phyloP scores from a whole-genome alignment of 148 eudicot genomes.

The Chenopodium berlandieri region DNA sequence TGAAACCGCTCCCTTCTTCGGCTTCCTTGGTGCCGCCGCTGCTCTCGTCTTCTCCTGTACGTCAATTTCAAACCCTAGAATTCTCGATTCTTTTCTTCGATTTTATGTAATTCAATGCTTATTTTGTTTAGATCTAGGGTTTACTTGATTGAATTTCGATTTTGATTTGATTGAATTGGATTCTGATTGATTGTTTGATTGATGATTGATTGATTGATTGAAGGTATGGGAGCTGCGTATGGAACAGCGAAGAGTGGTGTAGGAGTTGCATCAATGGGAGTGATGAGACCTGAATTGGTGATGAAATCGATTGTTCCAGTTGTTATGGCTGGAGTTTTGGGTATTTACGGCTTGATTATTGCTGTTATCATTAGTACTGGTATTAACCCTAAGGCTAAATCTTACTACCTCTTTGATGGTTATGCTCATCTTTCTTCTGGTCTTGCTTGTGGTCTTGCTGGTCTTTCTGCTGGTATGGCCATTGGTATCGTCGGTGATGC shows the following conservation, averaged over 20 bases:
- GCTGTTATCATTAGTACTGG: conserved; percentile 84
- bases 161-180: background rate
- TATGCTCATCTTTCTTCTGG: conserved; percentile 81
- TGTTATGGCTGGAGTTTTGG: conserved; percentile 87
- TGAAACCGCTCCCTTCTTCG: conserved; percentile 66
- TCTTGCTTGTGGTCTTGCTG: conserved; percentile 80
- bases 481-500: conserved; percentile 81
- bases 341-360: conserved; percentile 74
- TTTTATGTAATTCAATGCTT: background rate
- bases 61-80: background rate
- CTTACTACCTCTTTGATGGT: conserved; percentile 67
- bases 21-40: conserved; percentile 59
- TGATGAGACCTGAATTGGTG: conserved; percentile 79
- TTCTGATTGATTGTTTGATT: background rate
- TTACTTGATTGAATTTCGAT: background rate
- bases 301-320: conserved; percentile 87
- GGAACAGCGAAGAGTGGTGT: conserved; percentile 84
- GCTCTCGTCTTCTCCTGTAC: conserved; percentile 64
- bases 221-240: conserved; percentile 83
- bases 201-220: background rate
- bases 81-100: background rate
- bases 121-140: background rate
- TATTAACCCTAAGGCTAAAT: conserved; percentile 75
- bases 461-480: conserved; percentile 81
- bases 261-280: conserved; percentile 86